Conservation (phyloP, 768 basidiomycete genomes). For the Sarcodon aspratus region DNA sequence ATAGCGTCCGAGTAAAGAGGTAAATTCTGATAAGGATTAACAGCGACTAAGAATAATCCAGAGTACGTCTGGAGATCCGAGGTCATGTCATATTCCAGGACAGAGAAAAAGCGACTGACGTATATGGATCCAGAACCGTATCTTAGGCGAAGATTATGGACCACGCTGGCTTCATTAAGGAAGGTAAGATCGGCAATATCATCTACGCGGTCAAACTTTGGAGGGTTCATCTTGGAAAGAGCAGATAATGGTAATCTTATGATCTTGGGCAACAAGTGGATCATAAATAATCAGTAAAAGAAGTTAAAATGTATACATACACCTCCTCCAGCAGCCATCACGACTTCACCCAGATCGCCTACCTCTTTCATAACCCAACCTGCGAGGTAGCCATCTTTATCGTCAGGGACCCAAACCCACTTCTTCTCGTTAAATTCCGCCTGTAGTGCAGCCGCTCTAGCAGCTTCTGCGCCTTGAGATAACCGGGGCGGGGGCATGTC, state of each 20-base stretch:
- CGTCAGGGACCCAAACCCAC: slow-evolving; percentile 97
- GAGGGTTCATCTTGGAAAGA: slow-evolving; percentile 94
- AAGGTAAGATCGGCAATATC: slow-evolving; percentile 98
- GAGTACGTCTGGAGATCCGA: slow-evolving; percentile 66
- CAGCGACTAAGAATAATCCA: slow-evolving; percentile 94
- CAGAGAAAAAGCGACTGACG: slow-evolving; percentile 34
- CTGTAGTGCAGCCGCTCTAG: slow-evolving; percentile 79
- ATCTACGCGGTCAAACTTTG: slow-evolving; percentile 95
- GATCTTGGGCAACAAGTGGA: slow-evolving; percentile 26
- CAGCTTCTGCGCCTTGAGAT: slow-evolving; percentile 48
- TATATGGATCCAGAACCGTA: slow-evolving; percentile 91
- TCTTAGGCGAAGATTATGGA: slow-evolving; percentile 90
- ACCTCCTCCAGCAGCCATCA: slow-evolving; percentile 79
- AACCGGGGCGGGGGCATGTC: slow-evolving; percentile 23
- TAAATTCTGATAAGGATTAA: slow-evolving; percentile 91
- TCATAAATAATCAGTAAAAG: slow-evolving; percentile 17
- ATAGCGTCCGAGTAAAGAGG: slow-evolving; percentile 87
- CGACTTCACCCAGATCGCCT: slow-evolving; percentile 70
- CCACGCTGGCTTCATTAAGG: slow-evolving; percentile 96
- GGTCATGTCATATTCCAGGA: slow-evolving; percentile 1
- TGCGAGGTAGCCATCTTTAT: slow-evolving; percentile 84
- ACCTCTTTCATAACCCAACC: slow-evolving; percentile 90
- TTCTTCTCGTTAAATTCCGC: slow-evolving; percentile 97
- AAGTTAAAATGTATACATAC: slow-evolving; percentile 27
- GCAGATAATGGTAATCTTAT: slow-evolving; percentile 66